A percentile compares a stretch with the other conserved stretches of the same genome.
Conservation (phyloP, 495 filamentous ascomycete species). For the Penicillium odoratum region DNA sequence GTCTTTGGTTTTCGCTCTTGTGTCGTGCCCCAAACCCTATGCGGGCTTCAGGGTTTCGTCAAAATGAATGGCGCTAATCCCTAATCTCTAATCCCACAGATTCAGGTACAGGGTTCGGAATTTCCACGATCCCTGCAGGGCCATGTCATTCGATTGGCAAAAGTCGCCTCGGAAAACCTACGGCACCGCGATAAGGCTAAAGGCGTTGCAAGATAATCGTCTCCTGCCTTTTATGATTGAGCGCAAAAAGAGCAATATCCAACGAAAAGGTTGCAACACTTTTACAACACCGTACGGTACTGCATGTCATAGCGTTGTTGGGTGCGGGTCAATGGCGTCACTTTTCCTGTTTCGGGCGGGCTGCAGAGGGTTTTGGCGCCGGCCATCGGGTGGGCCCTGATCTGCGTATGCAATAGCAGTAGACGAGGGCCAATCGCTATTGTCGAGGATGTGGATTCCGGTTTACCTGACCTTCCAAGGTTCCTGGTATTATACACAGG, state of each 20-base stretch:
- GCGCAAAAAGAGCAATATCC: neutral
- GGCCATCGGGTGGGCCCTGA: conserved; percentile 28
- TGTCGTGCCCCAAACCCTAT: neutral
- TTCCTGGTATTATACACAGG: conserved; percentile 10
- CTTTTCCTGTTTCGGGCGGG: conserved; percentile 29
- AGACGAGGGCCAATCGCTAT: conserved; percentile 11
- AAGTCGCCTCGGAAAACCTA: neutral
- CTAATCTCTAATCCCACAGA: neutral
- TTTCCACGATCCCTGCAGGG: conserved; percentile 29
- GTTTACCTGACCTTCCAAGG: conserved; percentile 1
- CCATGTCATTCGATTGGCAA: neutral
- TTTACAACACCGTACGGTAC: conserved; percentile 14
- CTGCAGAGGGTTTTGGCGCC: conserved; percentile 28
- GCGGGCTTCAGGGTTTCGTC: neutral
- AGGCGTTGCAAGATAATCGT: neutral
- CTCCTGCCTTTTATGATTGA: neutral
- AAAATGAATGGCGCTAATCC: conserved; percentile 6
- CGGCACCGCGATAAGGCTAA: neutral
- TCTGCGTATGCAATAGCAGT: conserved; percentile 21
- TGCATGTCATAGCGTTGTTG: conserved; percentile 28
- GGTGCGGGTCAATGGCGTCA: conserved; percentile 27
- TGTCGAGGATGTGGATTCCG: conserved; percentile 12
- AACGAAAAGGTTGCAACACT: neutral
- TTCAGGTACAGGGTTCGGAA: conserved; percentile 19
- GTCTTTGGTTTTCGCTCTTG: neutral